Base-by-base conservation (phyloP, 208 protist species). In the Leishmania arabica region DNA sequence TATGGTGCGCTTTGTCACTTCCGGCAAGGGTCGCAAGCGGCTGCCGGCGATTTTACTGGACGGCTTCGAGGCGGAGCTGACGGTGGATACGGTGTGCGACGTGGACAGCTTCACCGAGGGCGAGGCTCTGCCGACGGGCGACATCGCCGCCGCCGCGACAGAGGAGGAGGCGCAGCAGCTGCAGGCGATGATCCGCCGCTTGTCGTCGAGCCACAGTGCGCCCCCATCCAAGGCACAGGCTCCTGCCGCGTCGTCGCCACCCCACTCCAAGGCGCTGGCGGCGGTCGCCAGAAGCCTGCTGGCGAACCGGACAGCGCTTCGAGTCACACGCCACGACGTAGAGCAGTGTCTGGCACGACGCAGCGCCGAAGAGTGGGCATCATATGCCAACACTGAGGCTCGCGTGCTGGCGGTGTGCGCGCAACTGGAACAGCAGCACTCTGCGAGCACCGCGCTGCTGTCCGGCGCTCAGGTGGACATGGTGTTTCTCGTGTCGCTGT, bases 401-500 rank as follows among this genome's bases (percentile, higher is more conserved):
- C 82, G 87, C 31, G 65, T 82, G 21, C 34, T 80, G 37, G 62
- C 85, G 9, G 82, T 91, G 60, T 75, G 64, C 13, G 40, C 17
- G 24, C 19, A 80, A 9, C 31, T 89, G 11, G 79, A 82, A 13
- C 5, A 34, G 24, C 27, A 79, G 7, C 45, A 78, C 51, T 69
- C 64, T 45, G 74, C 47, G 13, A 56, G 71, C 47, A 27, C 13
- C 0, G 34, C 49, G 13, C 34, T 88, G 15, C 75, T 94, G 53
- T 80, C 60, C 37, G 56, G 74, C 40, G 81, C 71, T 15, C 83
- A 87, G 51, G 84, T 93, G 7, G 91, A 95, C 75, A 34, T 87
- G 1, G 78, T 91, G 53, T 90, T 89, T 79, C 58, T 93, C 37
- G 81, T 82, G 11, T 70, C 85, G 49, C 81, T 95, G 6, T 95